Evolutionary conservation across 2,329 filamentous ascomycete genomes (phyloP), one percentile per base, ranked within the genome.

Genomic region (Venturia effusa): DNA sequence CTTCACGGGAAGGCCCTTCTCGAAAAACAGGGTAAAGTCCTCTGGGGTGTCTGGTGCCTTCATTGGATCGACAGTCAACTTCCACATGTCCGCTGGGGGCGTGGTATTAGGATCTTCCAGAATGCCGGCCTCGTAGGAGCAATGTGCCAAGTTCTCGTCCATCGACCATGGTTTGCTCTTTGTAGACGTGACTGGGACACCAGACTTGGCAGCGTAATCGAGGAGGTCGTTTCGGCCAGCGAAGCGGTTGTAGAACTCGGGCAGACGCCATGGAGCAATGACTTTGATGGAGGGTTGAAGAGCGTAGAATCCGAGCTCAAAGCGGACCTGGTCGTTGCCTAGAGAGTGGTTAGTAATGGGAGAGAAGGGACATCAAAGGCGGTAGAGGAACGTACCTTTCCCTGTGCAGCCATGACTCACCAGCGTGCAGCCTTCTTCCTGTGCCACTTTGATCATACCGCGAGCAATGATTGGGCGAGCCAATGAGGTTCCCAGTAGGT

Each of bases 41-140:
- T 85, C 82, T 43, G 88, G 87, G 71, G 83, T 78, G 72, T 91
- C 82, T 66, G 89, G 88, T 2, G 88, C 89, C 66, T 85, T 83
- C 67, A 83, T 76, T 48, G 88, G 88, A 71, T 88, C 72, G 64
- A 70, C 71, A n/a, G 81, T 83, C 70, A 87, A 80, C 71, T 85
- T 92, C 90, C 90, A 93, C 85, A 93, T 89, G 74, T 92, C 88
- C 69, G 83, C 80, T 64, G 89, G 88, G 43, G 89, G 84, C 65
- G 86, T 85, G 69, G 82, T 78, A 72, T 79, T 75, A 65, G 84
- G 83, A 69, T 85, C 84, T 76, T 90, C 88, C 65, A 90, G 81
- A 67, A 87, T 87, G 72, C 89, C 89, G 61, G 87, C 87, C 80
- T 95, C 90, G 75, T 94, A 95, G 66, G 79, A 83, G 80, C 86